Evolutionary conservation across 345 rosid species (phyloP), one percentile per base, ranked within the genome.

Genomic region (Populus deltoides): DNA sequence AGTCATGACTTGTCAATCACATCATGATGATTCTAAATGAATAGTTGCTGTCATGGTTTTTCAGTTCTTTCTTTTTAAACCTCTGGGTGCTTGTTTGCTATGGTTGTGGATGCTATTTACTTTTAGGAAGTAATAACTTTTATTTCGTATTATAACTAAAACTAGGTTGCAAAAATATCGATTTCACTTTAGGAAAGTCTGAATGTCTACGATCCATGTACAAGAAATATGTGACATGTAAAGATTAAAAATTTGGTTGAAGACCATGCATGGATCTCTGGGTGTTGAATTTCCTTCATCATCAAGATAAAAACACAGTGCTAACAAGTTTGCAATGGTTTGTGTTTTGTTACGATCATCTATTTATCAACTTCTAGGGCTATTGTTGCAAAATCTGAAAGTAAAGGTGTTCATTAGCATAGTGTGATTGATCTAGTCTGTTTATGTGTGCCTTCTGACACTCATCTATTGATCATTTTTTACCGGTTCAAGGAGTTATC

Each of bases 401-500:
- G 33, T 20, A 25, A 51, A 41, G 17, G n/a, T 72, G 75, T 53
- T 16, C 43, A 20, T 36, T 47, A 16, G 51, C 8, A 67, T 12
- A 16, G 22, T 43, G 33, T 43, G 31, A 13, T 75, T 39, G 4
- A 22, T 41, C 45, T 12, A 22, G 18, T 36, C 20, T 41, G 17
- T 74, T 27, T 39, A 16, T 55, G 5, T 22, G 61, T 55, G 61
- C 61, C 61, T 55, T 51, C 79, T 68, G 33, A 68, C 25, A 35
- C 27, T 41, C 59, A 15, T 38, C 3, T 36, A 35, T 51, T 66
- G 72, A 18, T 65, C 33, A 38, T 17, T 24, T 49, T 47, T n/a
- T 59, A 11, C 67, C 83, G 89, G 94, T 91, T 91, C 78, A 91
- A 91, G 86, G 94, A 88, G 82, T 41, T 91, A 75, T 84, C 90